Conservation (phyloP, 106 monocot species). For the Phalaenopsis equestris region DNA sequence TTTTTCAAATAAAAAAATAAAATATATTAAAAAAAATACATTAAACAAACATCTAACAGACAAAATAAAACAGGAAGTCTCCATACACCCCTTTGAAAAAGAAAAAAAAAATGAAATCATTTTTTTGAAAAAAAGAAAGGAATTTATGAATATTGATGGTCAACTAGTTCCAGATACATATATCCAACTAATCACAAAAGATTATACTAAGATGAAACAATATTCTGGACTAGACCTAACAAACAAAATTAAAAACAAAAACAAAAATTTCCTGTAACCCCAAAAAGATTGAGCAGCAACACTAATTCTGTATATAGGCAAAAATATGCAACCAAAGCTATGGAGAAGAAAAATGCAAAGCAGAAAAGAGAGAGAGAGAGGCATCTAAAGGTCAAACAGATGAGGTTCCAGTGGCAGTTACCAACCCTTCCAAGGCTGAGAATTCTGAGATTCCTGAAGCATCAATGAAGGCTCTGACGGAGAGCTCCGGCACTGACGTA, state of each 20-base stretch:
- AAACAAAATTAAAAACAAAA: not conserved
- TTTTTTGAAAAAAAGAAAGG: not conserved
- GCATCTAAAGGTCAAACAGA: not conserved
- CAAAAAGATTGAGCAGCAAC: not conserved
- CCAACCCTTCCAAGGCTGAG: conserved; percentile 17
- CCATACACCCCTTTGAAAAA: not conserved
- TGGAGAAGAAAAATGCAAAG: not conserved
- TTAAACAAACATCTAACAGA: no score
- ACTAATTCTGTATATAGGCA: not conserved
- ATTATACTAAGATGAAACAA: not conserved
- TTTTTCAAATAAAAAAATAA: no score
- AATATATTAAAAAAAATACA: no score
- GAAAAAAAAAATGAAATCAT: not conserved
- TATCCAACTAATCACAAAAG: not conserved
- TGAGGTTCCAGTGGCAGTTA: not conserved
- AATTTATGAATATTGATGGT: not conserved
- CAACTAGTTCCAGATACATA: not conserved
- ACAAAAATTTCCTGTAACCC: not conserved
- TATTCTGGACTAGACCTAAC: not conserved
- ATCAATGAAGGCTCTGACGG: conserved; percentile 58
- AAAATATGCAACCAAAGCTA: not conserved
- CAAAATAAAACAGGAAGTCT: not conserved
- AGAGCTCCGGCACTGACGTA: conserved; percentile 32
- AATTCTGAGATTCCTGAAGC: conserved; percentile 29
- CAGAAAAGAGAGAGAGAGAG: not conserved